A percentile compares a stretch with the other conserved stretches of the same genome.
phyloP scores from a whole-genome alignment of 2,329 filamentous ascomycete genomes.

The Stemphylium beticola region DNA sequence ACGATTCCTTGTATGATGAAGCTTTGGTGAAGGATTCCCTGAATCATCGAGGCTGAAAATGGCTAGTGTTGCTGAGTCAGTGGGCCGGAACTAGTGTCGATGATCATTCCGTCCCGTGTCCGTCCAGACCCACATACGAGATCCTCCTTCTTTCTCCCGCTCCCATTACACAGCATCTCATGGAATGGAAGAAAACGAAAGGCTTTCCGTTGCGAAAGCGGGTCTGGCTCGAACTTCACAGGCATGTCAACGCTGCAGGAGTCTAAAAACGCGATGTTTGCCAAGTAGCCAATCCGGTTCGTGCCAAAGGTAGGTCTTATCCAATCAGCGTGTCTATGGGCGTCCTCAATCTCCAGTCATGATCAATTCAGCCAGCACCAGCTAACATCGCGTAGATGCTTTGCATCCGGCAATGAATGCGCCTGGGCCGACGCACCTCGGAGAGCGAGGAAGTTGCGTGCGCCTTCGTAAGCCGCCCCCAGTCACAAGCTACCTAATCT shows the following conservation, averaged over 20 bases:
- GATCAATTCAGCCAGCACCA: not conserved
- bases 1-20: no score
- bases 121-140: not conserved
- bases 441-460: conserved; percentile 33
- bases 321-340: not conserved
- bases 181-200: conserved; percentile 36
- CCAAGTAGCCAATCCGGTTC: conserved; percentile 36
- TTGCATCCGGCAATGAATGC: conserved; percentile 34
- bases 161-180: not conserved
- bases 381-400: conserved; percentile 29
- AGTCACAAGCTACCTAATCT: not conserved
- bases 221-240: conserved; percentile 31
- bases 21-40: not conserved
- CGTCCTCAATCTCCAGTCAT: not conserved
- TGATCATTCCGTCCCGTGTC: conserved; percentile 15
- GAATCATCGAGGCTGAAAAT: not conserved
- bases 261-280: conserved; percentile 42
- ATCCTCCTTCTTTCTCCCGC: not conserved
- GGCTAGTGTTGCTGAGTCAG: conserved; percentile 6
- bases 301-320: conserved; percentile 36
- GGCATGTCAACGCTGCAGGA: conserved; percentile 45
- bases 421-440: conserved; percentile 42
- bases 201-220: conserved; percentile 18
- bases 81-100: conserved; percentile 8
- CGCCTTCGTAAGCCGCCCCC: conserved; percentile 39